A percentile compares a stretch with the other conserved stretches of the same genome.
Evolutionary conservation across 768 basidiomycete genomes (phyloP).

Genomic region (Russula griseocarnosa): DNA sequence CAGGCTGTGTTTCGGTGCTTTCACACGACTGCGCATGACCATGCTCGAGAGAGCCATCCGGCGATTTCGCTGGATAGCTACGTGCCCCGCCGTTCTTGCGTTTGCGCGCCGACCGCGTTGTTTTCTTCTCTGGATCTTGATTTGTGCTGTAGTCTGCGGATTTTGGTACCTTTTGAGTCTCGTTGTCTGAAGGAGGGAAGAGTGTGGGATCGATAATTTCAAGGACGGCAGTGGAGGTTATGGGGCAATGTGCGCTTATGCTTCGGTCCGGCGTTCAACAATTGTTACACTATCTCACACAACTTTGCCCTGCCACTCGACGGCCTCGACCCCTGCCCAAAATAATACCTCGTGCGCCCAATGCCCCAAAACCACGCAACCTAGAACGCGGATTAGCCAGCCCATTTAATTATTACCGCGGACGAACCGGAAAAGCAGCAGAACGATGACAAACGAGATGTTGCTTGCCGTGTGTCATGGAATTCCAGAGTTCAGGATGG

Average conservation of each 20-base stretch:
- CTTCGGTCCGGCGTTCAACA: conserved; percentile 9
- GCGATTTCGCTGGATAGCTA: not conserved
- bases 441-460: conserved; percentile 55
- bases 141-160: not conserved
- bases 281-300: not conserved
- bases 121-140: not conserved
- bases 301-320: conserved; percentile 9
- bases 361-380: conserved; percentile 41
- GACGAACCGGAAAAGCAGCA: conserved; percentile 56
- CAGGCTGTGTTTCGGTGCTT: not conserved
- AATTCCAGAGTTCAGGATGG: conserved; percentile 55
- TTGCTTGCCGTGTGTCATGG: conserved; percentile 76
- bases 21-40: not conserved
- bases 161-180: not conserved
- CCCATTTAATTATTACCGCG: not conserved
- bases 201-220: conserved; percentile 28
- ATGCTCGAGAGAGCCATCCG: not conserved
- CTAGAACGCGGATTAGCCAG: conserved; percentile 27
- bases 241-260: not conserved
- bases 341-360: conserved; percentile 37
- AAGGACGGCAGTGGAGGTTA: conserved; percentile 16
- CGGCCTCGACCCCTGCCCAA: conserved; percentile 26
- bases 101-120: conserved; percentile 2
- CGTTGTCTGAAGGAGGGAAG: no score
- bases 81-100: conserved; percentile 19